Evolutionary conservation across 129 eudicot genomes (phyloP).

Genomic region (Artemisia annua): DNA sequence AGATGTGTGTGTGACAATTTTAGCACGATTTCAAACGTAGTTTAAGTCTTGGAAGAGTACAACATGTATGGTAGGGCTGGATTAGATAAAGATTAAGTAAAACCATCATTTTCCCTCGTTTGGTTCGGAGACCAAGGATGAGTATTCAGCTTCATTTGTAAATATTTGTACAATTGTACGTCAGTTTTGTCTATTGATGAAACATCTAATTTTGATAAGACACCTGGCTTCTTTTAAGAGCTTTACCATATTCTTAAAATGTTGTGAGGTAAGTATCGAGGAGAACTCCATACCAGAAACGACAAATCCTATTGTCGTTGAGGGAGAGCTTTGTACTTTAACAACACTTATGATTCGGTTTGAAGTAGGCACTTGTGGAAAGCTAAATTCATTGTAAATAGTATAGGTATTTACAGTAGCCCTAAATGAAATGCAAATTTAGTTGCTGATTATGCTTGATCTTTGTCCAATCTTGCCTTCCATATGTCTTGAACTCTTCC

Average conservation of each 20-base stretch:
- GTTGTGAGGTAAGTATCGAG: constrained; percentile 90
- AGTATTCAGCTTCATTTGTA: constrained; percentile 7
- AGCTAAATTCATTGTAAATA: constrained; percentile 97
- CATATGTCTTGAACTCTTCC: too few relatives aligned
- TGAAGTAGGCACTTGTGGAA: constrained; percentile 74
- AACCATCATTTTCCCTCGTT: background rate
- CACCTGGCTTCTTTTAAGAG: constrained; percentile 90
- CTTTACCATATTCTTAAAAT: constrained; percentile 70
- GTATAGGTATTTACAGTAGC: constrained; percentile 86
- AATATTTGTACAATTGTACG: constrained; percentile 52
- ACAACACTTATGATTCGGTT: constrained; percentile 78
- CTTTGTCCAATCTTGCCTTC: constrained; percentile 90
- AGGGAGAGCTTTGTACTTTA: constrained; percentile 90
- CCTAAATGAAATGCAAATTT: constrained; percentile 53
- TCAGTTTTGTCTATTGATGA: constrained; percentile 74
- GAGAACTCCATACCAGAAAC: constrained; percentile 62
- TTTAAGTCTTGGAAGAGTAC: constrained; percentile 86
- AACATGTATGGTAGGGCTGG: constrained; percentile 77
- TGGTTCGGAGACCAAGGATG: background rate
- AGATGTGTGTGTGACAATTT: constrained; percentile 83
- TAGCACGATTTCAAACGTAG: constrained; percentile 93
- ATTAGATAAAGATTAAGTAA: constrained; percentile 87
- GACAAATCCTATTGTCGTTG: constrained; percentile 73
- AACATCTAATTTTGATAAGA: constrained; percentile 87
- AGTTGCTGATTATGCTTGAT: constrained; percentile 47